These are phyloP conservation scores for Hirschioporus abietinus DNA, from an alignment of 768 basidiomycete species.

Conservation along the genomic window DNA sequence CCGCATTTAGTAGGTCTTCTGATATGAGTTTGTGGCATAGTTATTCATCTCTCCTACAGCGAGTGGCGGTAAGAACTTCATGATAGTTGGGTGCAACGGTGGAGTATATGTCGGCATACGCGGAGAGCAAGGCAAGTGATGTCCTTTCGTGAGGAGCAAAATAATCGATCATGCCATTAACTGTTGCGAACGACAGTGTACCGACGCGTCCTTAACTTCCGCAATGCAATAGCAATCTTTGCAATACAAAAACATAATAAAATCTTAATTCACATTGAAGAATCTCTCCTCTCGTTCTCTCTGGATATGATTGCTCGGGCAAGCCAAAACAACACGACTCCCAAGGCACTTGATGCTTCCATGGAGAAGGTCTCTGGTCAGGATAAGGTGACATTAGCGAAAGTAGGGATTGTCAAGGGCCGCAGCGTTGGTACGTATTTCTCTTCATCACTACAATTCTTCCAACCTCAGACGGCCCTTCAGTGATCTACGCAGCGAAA, in stretches of 20 bases:
- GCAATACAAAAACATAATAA: constrained; percentile 59
- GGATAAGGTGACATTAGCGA: constrained; percentile 60
- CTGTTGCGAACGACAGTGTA: constrained; percentile 38
- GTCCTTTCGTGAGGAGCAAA: not conserved
- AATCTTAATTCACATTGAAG: constrained; percentile 60
- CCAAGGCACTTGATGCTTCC: constrained; percentile 46
- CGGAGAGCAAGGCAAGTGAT: constrained; percentile 44
- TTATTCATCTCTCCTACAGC: constrained; percentile 28
- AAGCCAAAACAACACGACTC: constrained; percentile 42
- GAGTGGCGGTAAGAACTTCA: constrained; percentile 44
- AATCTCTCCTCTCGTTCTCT: constrained; percentile 57
- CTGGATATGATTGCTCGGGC: constrained; percentile 64
- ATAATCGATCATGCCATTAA: no score
- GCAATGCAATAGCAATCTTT: constrained; percentile 48
- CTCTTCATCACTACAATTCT: not conserved
- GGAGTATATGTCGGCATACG: constrained; percentile 64
- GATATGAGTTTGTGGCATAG: constrained; percentile 1
- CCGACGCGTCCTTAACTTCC: constrained; percentile 46
- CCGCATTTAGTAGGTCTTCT: constrained; percentile 52
- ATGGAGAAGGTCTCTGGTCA: constrained; percentile 54
- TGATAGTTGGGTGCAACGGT: constrained; percentile 60
- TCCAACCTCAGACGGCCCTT: constrained; percentile 1
- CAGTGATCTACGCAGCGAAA: constrained; percentile 70
- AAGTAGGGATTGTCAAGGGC: constrained; percentile 45
- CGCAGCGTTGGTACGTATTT: constrained; percentile 49